These are phyloP conservation scores for Evernia prunastri DNA, from an alignment of 495 filamentous ascomycete genomes.

Conservation along the genomic window DNA sequence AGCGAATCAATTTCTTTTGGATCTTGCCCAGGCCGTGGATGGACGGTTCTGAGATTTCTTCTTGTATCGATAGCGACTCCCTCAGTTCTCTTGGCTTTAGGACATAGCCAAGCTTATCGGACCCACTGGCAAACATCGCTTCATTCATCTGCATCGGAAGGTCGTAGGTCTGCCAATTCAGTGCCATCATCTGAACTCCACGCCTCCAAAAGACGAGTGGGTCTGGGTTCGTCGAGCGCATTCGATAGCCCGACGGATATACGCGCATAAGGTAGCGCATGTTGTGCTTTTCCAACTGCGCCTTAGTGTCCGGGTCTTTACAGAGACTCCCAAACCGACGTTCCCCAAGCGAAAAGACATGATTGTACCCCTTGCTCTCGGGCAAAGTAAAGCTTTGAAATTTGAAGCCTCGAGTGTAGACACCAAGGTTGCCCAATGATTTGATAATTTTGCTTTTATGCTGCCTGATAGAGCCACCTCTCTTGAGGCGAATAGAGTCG, in stretches of 20 bases:
- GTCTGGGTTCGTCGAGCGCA: conserved; percentile 86
- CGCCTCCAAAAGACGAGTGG: conserved; percentile 87
- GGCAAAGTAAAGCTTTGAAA: conserved; percentile 65
- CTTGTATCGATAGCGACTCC: conserved; percentile 36
- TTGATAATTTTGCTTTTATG: conserved; percentile 81
- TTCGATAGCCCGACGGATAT: conserved; percentile 74
- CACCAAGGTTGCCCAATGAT: conserved; percentile 73
- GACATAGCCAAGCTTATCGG: conserved; percentile 83
- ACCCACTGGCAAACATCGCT: conserved; percentile 94
- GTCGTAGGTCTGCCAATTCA: conserved; percentile 99
- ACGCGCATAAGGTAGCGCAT: conserved; percentile 87
- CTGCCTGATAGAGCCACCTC: conserved; percentile 47
- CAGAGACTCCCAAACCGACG: conserved; percentile 71
- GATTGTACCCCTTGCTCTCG: conserved; percentile 79
- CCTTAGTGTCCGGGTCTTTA: conserved; percentile 63
- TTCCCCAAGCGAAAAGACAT: conserved; percentile 91
- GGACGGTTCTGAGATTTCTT: conserved; percentile 23
- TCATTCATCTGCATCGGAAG: conserved; percentile 91
- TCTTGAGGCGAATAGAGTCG: conserved; percentile 33
- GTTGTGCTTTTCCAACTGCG: conserved; percentile 78
- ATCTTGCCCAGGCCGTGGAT: conserved; percentile 44
- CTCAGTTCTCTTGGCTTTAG: conserved; percentile 85
- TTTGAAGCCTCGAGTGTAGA: conserved; percentile 84
- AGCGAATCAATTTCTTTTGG: conserved; percentile 70
- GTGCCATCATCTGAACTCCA: conserved; percentile 91